These are phyloP conservation scores for Senecio squalidus DNA, from an alignment of 140 eudicot genomes.

Conservation along the genomic window DNA sequence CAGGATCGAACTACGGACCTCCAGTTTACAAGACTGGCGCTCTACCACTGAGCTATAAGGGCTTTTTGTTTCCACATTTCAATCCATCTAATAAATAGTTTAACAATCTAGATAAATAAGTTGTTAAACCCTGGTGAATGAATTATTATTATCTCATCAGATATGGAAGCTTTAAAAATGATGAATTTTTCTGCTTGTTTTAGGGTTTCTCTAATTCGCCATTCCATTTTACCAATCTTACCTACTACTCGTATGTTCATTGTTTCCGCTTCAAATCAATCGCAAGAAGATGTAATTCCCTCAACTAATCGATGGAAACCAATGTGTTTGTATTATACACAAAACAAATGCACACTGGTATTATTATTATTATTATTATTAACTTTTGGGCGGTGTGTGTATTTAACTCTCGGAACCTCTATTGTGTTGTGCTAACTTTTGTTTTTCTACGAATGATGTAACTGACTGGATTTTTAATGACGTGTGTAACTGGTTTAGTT, in stretches of 20 bases:
- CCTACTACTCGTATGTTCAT: slow-evolving; percentile 17
- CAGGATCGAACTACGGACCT: slow-evolving; percentile 82
- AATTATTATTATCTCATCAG: not conserved
- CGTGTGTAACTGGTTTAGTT: too few species aligned
- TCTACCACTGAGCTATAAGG: slow-evolving; percentile 82
- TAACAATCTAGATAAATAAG: not conserved
- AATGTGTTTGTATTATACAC: slow-evolving; percentile 72
- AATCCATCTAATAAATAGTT: not conserved
- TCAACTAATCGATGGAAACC: slow-evolving; percentile 66
- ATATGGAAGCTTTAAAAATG: slow-evolving; percentile 14
- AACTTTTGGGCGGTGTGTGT: too few species aligned
- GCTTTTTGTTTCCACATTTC: not conserved
- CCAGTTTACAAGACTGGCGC: slow-evolving; percentile 85
- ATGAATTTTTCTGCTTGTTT: too few species aligned
- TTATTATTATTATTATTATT: not conserved
- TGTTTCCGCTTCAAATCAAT: slow-evolving; percentile 20
- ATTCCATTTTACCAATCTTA: slow-evolving; percentile 3
- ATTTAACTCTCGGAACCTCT: too few species aligned
- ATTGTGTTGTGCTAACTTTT: too few species aligned
- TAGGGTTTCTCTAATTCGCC: slow-evolving; percentile 34
- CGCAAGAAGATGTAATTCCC: slow-evolving; percentile 19
- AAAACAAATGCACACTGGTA: slow-evolving; percentile 76
- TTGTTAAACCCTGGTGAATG: slow-evolving; percentile 13
- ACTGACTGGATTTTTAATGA: too few species aligned
- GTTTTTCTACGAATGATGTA: too few species aligned